Percentiles rank a stretch among this genome's conserved stretches.
phyloP scores from a whole-genome alignment of 1,284 basidiomycete genomes.

The Puccinia coronata region DNA sequence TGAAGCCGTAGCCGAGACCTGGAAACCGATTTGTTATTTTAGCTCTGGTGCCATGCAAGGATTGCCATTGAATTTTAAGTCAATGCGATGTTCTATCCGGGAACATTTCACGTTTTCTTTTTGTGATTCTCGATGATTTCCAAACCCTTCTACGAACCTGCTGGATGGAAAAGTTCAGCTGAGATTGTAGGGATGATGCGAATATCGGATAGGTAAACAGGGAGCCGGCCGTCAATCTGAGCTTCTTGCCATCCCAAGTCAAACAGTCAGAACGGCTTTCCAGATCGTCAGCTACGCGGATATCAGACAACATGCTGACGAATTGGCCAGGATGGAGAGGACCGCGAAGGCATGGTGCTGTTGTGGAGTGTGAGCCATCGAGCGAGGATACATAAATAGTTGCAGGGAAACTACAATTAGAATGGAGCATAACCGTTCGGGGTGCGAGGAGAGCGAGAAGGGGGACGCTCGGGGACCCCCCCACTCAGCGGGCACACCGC shows the following conservation, averaged over 20 bases:
- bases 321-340: constrained; percentile 25
- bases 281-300: background rate
- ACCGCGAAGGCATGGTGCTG: background rate
- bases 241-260: background rate
- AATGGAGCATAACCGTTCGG: no score
- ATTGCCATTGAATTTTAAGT: background rate
- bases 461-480: no score
- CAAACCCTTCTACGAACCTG: background rate
- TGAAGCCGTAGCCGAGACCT: constrained; percentile 40
- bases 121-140: no score
- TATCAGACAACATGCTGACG: background rate
- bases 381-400: background rate
- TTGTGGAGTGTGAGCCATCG: background rate
- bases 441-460: no score
- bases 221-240: constrained; percentile 14
- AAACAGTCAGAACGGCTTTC: background rate
- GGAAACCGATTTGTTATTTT: background rate
- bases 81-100: no score
- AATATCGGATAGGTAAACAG: constrained; percentile 32
- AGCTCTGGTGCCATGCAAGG: background rate
- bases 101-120: no score
- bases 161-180: constrained; percentile 32
- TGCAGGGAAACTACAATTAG: no score
- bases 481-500: no score
- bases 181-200: constrained; percentile 30